Conservation (phyloP, 2,329 filamentous ascomycete species). For the Ambrosiella cleistominuta region DNA sequence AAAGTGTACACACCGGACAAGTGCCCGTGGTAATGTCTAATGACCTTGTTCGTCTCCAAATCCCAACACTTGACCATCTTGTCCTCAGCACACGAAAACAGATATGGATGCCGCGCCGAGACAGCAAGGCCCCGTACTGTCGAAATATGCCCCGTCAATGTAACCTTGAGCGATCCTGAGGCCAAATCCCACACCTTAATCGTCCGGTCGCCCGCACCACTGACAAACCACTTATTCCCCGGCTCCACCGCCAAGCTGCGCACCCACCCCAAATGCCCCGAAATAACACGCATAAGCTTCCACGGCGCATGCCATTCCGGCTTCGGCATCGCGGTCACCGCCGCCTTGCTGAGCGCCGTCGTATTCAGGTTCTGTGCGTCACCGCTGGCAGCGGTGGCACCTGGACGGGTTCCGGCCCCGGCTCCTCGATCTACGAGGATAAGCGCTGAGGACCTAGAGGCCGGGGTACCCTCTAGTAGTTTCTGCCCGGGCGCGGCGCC, state of each 20-base stretch:
- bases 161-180: constrained; percentile 65
- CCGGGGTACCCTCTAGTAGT: constrained; percentile 24
- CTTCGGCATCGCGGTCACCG: constrained; percentile 32
- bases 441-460: constrained; percentile 18
- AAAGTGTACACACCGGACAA: constrained; percentile 90
- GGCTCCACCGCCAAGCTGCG: constrained; percentile 79
- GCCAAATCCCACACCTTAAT: constrained; percentile 99
- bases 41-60: constrained; percentile 98
- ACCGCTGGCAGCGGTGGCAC: background rate
- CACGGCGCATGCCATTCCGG: constrained; percentile 96
- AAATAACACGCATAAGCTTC: constrained; percentile 97
- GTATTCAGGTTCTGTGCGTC: constrained; percentile 8
- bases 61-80: constrained; percentile 99
- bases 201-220: constrained; percentile 82
- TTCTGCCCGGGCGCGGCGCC: constrained; percentile 17
- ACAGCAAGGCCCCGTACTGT: constrained; percentile 85
- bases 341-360: constrained; percentile 17
- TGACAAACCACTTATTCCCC: constrained; percentile 94
- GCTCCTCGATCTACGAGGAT: background rate
- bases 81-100: constrained; percentile 95
- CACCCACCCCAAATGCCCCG: constrained; percentile 92
- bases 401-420: background rate
- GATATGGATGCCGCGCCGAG: constrained; percentile 81
- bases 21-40: constrained; percentile 93
- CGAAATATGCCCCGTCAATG: constrained; percentile 84